Evolutionary conservation across 2,329 filamentous ascomycete species (phyloP), one percentile per base, ranked within the genome.

Genomic region (Penicillium janthinellum): DNA sequence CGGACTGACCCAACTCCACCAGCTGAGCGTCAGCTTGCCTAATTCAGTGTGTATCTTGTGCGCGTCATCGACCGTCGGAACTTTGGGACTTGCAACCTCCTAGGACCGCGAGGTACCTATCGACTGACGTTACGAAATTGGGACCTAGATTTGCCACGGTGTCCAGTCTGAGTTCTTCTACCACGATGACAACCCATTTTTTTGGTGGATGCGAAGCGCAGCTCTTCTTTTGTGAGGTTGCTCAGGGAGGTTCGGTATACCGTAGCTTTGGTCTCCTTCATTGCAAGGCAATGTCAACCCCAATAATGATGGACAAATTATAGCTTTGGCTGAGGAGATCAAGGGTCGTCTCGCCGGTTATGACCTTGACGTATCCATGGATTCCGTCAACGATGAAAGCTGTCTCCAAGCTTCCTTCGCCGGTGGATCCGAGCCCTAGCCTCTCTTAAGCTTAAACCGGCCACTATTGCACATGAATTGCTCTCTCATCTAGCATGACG

Each of bases 51-150:
- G 14, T 31, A 49, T 31, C 14, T 62, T 61, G 65, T 66, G 66
- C 64, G 63, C 66, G 66, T 68, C 66, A 68, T 68, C 38, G 62
- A 68, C 44, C 12, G 15, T 8, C 25, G 4, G 7, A 54, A 20
- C 10, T 34, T 22, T 10, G 39, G 42, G 12, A 52, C 45, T 31
- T 42, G 65, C 54, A 67, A 66, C 65, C 63, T 51, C 61, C 54
- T 12, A 41, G 7, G 28, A 5, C 28, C 28, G 7, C 28, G 28
- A 31, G 28, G 6, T 31, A 8, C 28, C 28, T 20, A 20, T 20
- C 20, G 28, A 31, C 28, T 31, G 28, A 8, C 6, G 28, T 31
- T 31, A 31, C 1, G 28, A 8, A 8, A 31, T 8, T 31, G 7
- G 22, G 22, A 31, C 28, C 15, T n/a, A 5, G 6, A 47, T 47